Conservation (phyloP, 495 filamentous ascomycete species). For the Aspergillus hancockii region DNA sequence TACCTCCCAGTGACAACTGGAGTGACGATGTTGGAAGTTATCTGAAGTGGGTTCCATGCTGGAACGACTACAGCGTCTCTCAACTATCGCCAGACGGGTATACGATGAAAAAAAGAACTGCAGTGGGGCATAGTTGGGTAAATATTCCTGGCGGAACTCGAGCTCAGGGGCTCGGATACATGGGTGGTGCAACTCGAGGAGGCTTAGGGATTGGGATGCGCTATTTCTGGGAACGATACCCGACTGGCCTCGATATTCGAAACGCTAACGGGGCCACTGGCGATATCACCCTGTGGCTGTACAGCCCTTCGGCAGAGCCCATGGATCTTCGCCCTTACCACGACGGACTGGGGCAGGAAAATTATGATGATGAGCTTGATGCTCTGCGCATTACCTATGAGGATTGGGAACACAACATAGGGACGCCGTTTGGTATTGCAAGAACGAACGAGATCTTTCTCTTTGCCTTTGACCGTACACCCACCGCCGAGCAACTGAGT, state of each 20-base stretch:
- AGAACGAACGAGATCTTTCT: slow-evolving; percentile 49
- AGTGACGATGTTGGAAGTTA: slow-evolving; percentile 35
- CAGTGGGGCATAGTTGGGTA: slow-evolving; percentile 48
- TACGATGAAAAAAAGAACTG: slow-evolving; percentile 51
- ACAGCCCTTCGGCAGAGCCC: slow-evolving; percentile 46
- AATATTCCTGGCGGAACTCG: slow-evolving; percentile 48
- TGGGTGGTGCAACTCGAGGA: slow-evolving; percentile 45
- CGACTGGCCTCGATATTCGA: slow-evolving; percentile 46
- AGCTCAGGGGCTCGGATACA: slow-evolving; percentile 45
- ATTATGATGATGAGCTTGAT: slow-evolving; percentile 47
- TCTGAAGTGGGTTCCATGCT: slow-evolving; percentile 46
- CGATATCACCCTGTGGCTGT: slow-evolving; percentile 51
- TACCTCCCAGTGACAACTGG: slow-evolving; percentile 27
- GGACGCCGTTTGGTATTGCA: slow-evolving; percentile 48
- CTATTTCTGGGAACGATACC: slow-evolving; percentile 55
- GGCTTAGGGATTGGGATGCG: slow-evolving; percentile 48
- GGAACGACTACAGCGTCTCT: slow-evolving; percentile 48
- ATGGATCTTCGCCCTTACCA: slow-evolving; percentile 52
- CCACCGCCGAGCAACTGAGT: slow-evolving; percentile 32
- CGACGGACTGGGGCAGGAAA: slow-evolving; percentile 46
- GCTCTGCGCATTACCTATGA: slow-evolving; percentile 56
- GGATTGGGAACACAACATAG: slow-evolving; percentile 48
- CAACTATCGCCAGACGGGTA: slow-evolving; percentile 54
- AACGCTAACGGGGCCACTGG: slow-evolving; percentile 38
- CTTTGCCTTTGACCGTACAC: slow-evolving; percentile 41